These are phyloP conservation scores for Nemania serpens DNA, from an alignment of 2,329 filamentous ascomycete genomes.

Conservation along the genomic window DNA sequence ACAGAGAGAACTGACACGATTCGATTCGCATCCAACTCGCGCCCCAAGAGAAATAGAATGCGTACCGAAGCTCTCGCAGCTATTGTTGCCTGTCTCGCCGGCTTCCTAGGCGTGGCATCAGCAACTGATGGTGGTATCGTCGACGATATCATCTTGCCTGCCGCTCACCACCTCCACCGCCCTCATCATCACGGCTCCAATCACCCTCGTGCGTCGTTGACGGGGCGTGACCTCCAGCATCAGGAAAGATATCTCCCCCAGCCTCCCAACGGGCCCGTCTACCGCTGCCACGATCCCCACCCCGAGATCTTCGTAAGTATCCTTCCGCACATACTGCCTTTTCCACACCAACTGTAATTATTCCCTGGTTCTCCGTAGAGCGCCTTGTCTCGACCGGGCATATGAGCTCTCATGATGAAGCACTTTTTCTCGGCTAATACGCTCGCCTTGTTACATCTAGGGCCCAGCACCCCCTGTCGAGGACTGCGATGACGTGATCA, in stretches of 20 bases:
- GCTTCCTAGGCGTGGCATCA: constrained; percentile 9
- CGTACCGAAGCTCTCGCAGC: neutral
- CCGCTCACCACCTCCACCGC: neutral
- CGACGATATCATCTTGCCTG: neutral
- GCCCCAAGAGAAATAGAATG: constrained; percentile 11
- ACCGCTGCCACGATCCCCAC: constrained; percentile 32
- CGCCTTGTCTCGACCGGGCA: too few relatives aligned
- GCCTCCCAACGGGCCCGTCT: constrained; percentile 19
- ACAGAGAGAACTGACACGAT: neutral
- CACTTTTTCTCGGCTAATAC: neutral
- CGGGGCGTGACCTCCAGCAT: neutral
- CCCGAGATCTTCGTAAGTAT: constrained; percentile 30
- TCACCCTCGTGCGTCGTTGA: neutral
- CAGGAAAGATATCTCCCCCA: constrained; percentile 2
- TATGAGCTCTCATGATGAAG: neutral
- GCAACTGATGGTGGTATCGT: constrained; percentile 1
- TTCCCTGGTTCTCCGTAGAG: too few relatives aligned
- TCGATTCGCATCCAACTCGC: neutral
- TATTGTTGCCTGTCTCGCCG: constrained; percentile 10
- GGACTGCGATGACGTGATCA: constrained; percentile 36
- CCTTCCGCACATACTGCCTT: neutral
- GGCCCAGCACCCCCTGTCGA: constrained; percentile 36
- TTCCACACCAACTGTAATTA: neutral
- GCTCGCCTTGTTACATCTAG: constrained; percentile 7
- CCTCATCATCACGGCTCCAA: neutral